Evolutionary conservation across 2,329 filamentous ascomycete species (phyloP).

Genomic region (Pyrenophora tritici-repentis): DNA sequence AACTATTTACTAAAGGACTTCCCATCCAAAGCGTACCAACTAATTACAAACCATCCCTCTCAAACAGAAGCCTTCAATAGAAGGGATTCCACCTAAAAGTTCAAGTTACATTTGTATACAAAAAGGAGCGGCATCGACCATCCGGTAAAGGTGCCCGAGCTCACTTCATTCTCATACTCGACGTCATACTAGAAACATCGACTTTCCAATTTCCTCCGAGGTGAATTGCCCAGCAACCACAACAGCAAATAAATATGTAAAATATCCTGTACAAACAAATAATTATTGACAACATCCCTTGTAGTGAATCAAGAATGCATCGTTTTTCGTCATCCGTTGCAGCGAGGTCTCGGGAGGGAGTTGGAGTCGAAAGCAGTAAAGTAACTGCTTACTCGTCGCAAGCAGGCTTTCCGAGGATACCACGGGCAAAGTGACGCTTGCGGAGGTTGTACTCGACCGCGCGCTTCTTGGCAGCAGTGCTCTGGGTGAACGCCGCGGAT

Average conservation of each 20-base stretch:
- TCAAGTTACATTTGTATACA: constrained; percentile 2
- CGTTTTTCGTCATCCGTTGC: background rate
- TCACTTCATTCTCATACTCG: background rate
- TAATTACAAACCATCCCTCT: background rate
- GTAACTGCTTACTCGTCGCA: constrained; percentile 12
- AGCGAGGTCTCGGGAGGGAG: background rate
- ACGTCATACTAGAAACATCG: background rate
- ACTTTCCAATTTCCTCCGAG: background rate
- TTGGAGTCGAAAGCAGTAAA: background rate
- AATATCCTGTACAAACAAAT: background rate
- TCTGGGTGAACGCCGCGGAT: constrained; percentile 68
- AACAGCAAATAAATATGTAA: background rate
- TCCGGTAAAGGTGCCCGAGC: background rate
- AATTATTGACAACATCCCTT: no score
- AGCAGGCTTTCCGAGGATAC: constrained; percentile 41
- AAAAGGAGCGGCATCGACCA: no score
- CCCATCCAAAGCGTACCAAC: background rate
- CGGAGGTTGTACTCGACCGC: constrained; percentile 60
- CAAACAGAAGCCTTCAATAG: no score
- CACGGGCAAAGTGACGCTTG: constrained; percentile 46
- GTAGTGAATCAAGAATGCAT: background rate
- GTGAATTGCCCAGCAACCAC: constrained; percentile 4
- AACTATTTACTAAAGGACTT: background rate
- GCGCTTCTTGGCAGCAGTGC: constrained; percentile 62
- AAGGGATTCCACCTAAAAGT: no score